Percentiles rank a stretch among this genome's conserved stretches.
These are phyloP conservation scores for Penicillium vulpinum DNA, from an alignment of 2,329 filamentous ascomycete species.

Conservation along the genomic window DNA sequence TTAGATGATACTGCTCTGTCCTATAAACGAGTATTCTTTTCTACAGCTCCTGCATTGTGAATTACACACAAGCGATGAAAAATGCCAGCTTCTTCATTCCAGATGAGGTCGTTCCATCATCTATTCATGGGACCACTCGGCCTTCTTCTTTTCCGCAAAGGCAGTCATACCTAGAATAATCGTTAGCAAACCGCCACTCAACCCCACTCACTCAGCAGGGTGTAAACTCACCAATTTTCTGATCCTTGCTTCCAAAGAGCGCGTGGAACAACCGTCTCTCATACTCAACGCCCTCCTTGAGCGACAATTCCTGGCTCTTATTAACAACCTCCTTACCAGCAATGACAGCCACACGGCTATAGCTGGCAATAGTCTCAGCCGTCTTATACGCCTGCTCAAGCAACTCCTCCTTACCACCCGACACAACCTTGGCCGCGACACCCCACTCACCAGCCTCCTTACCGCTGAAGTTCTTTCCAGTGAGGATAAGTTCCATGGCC, in stretches of 20 bases:
- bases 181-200: slow-evolving; percentile 10
- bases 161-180: slow-evolving; percentile 68
- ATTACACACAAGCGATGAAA: not conserved
- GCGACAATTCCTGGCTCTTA: slow-evolving; percentile 88
- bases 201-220: not conserved
- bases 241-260: slow-evolving; percentile 90
- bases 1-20: not conserved
- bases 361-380: slow-evolving; percentile 84
- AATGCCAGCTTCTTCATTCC: not conserved
- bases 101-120: not conserved
- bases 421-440: slow-evolving; percentile 78
- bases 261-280: slow-evolving; percentile 92
- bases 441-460: slow-evolving; percentile 87
- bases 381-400: slow-evolving; percentile 79
- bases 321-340: slow-evolving; percentile 98
- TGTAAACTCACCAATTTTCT: slow-evolving; percentile 75
- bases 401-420: slow-evolving; percentile 71
- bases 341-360: slow-evolving; percentile 82
- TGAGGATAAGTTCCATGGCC: slow-evolving; percentile 90
- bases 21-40: not conserved
- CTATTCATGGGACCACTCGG: slow-evolving; percentile 83
- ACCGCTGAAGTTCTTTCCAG: slow-evolving; percentile 79
- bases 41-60: slow-evolving; percentile 5
- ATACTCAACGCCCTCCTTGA: slow-evolving; percentile 90
- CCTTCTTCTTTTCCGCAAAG: slow-evolving; percentile 91